Evolutionary conservation across 2,329 filamentous ascomycete species (phyloP), one percentile per base, ranked within the genome.

Genomic region (Colletotrichum coccodes): DNA sequence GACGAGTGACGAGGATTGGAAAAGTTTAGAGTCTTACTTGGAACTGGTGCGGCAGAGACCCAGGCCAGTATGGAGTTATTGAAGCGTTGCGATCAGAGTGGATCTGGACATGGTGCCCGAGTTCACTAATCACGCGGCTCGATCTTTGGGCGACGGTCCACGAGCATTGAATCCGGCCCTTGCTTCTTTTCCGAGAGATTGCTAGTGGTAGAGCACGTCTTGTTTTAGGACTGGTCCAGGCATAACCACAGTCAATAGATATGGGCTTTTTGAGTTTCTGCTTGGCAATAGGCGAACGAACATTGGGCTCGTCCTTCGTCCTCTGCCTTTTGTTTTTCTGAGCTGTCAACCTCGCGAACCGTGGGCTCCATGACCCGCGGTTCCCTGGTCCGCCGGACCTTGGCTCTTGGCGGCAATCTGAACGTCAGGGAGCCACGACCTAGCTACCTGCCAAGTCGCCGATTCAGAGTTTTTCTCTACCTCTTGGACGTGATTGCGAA

Each of bases 21-120:
- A 66, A 62, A 66, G 57, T 66, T 42, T 56, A 18, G 40, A 42
- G 28, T 49, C 11, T 23, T 56, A 36, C 18, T 40, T 32, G 32
- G 49, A 50, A 23, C 40, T 42, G 57, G 49, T 21, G 32, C 32
- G 28, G 16, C 11, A 28, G 2, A 11, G n/a, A 12, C 3, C 9
- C n/a, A 40, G 16, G 21, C 32, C 26, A 49, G 46, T 16, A n/a
- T 9, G 60, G 47, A 47, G 54, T 68, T 60, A 42, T 49, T 60
- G 65, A 65, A 49, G 40, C 38, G 18, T 46, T 54, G 32, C 21
- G 21, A 44, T 11, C n/a, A 36, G 16, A 49, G 21, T 8, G 7
- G 14, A 21, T 7, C 6, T 21, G 57, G 23, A 11, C 6, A 30
- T 12, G 9, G 9, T 14, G 18, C 1, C 16, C 26, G 9, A 9